Conservation (phyloP, 2,329 filamentous ascomycete species). For the Coniochaeta ligniaria region DNA sequence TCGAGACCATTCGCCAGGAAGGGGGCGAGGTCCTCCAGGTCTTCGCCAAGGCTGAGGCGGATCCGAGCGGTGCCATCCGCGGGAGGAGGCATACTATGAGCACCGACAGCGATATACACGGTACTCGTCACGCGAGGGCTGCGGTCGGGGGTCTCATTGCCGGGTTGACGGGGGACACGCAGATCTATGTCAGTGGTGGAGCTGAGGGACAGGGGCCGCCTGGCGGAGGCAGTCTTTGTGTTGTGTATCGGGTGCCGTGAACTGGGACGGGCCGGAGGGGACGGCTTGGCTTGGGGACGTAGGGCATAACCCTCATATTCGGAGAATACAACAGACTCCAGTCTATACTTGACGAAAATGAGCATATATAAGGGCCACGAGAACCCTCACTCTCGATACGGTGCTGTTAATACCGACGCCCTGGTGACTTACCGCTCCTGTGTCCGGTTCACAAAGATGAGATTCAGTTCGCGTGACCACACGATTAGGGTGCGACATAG, state of each 20-base stretch:
- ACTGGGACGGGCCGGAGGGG: neutral
- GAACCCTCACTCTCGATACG: too few species aligned
- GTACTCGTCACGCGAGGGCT: conserved; percentile 22
- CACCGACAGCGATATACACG: conserved; percentile 18
- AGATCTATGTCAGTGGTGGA: conserved; percentile 21
- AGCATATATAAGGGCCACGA: too few species aligned
- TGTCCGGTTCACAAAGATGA: too few species aligned
- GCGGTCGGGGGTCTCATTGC: conserved; percentile 22
- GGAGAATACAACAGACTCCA: too few species aligned
- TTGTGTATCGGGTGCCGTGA: conserved; percentile 13
- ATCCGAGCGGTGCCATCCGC: conserved; percentile 16
- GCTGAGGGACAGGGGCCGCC: conserved; percentile 22
- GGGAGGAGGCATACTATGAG: conserved; percentile 22
- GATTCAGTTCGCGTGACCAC: too few species aligned
- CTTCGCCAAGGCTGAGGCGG: conserved; percentile 23
- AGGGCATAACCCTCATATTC: too few species aligned
- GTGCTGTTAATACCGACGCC: too few species aligned
- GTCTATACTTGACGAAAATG: too few species aligned
- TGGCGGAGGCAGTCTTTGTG: conserved; percentile 21
- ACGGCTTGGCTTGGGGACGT: neutral
- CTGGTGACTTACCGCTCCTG: too few species aligned
- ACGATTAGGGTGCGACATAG: too few species aligned
- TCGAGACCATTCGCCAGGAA: conserved; percentile 11
- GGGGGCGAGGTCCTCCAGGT: conserved; percentile 18
- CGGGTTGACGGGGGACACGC: conserved; percentile 18